phyloP scores from a whole-genome alignment of 2,329 filamentous ascomycete species.

The Cercospora beticola region DNA sequence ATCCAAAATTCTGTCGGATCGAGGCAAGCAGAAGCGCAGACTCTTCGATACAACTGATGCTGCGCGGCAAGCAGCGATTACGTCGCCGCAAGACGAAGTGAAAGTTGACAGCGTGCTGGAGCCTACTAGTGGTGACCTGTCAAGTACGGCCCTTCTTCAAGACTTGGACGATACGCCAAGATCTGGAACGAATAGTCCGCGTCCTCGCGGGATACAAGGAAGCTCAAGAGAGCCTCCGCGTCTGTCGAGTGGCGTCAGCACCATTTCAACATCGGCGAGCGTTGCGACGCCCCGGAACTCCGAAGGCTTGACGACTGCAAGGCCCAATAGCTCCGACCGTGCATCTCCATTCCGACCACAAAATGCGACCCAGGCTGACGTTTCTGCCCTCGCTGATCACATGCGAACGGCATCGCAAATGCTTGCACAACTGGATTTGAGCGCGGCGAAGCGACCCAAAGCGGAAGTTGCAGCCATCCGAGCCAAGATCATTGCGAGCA shows the following conservation, averaged over 20 bases:
- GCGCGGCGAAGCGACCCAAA: constrained; percentile 74
- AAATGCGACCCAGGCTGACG: constrained; percentile 70
- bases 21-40: constrained; percentile 55
- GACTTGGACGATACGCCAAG: constrained; percentile 53
- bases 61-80: constrained; percentile 47
- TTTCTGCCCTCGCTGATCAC: constrained; percentile 78
- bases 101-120: constrained; percentile 76
- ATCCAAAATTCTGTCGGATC: constrained; percentile 65
- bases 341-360: constrained; percentile 54
- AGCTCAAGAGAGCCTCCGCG: constrained; percentile 48
- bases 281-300: constrained; percentile 67
- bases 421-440: constrained; percentile 79
- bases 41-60: constrained; percentile 61
- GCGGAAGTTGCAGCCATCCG: constrained; percentile 80
- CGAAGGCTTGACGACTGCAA: constrained; percentile 54
- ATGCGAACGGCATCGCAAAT: constrained; percentile 87
- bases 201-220: constrained; percentile 16
- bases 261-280: constrained; percentile 60
- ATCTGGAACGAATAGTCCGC: constrained; percentile 31
- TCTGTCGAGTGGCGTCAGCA: constrained; percentile 62
- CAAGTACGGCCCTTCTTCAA: constrained; percentile 68
- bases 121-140: constrained; percentile 74
- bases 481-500: constrained; percentile 83
- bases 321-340: constrained; percentile 68
- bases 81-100: constrained; percentile 46